phyloP scores from a whole-genome alignment of 2,329 filamentous ascomycete species.

The Stachybotrys echinatus region DNA sequence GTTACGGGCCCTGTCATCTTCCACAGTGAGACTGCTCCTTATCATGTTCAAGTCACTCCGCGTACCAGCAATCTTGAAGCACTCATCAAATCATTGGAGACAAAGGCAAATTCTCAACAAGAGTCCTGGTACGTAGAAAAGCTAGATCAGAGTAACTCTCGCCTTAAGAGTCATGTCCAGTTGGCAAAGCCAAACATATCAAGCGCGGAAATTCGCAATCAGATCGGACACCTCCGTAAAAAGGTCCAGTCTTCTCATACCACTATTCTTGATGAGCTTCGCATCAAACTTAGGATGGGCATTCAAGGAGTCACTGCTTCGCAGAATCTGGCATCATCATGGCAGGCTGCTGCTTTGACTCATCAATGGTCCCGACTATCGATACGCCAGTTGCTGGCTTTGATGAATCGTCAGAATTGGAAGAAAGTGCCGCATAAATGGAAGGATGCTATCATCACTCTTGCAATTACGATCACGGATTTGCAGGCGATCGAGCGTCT shows the following conservation, averaged over 20 bases:
- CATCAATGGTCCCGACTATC: too few species aligned
- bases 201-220: background rate
- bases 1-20: too few species aligned
- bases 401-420: too few species aligned
- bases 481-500: background rate
- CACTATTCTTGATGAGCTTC: background rate
- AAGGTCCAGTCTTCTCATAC: background rate
- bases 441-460: background rate
- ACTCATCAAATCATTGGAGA: background rate
- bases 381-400: too few species aligned
- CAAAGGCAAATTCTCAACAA: background rate
- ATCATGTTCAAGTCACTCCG: background rate
- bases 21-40: background rate
- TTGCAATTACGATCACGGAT: background rate
- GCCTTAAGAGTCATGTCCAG: background rate
- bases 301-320: background rate
- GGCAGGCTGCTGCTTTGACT: too few species aligned
- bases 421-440: background rate
- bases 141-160: background rate
- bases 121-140: background rate
- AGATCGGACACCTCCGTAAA: background rate
- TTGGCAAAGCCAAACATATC: background rate
- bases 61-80: background rate
- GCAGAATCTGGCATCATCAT: background rate
- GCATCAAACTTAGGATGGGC: background rate